A percentile compares a stretch with the other conserved stretches of the same genome.
Conservation (phyloP, 202 grass and related monocot genomes). For the Alloteropsis angusta region DNA sequence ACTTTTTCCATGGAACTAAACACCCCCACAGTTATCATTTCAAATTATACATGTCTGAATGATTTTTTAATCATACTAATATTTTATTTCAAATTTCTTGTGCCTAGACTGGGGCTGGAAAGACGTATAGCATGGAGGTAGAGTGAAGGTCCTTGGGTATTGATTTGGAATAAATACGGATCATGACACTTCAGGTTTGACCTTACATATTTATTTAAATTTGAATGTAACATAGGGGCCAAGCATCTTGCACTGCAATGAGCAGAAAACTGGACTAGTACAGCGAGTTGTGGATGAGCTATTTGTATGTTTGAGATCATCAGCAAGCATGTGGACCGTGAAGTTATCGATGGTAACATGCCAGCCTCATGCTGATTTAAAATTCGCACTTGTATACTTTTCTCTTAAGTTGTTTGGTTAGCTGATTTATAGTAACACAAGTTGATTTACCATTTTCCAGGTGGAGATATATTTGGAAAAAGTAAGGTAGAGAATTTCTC, state of each 20-base stretch:
- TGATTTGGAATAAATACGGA: slow-evolving; percentile 15
- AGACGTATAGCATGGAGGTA: slow-evolving; percentile 89
- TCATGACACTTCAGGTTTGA: background rate
- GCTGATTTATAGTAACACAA: background rate
- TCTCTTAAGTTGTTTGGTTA: background rate
- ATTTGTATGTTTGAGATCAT: slow-evolving; percentile 55
- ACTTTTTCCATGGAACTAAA: no score
- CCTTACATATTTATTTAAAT: background rate
- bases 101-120: slow-evolving; percentile 74
- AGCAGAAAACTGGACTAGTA: slow-evolving; percentile 55
- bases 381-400: background rate
- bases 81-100: slow-evolving; percentile 33
- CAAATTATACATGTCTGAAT: background rate
- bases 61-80: background rate
- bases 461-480: slow-evolving; percentile 95
- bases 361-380: background rate
- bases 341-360: slow-evolving; percentile 71
- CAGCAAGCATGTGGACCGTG: slow-evolving; percentile 39
- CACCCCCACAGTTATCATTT: background rate
- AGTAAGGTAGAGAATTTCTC: slow-evolving; percentile 40
- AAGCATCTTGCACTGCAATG: slow-evolving; percentile 69
- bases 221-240: slow-evolving; percentile 44
- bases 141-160: slow-evolving; percentile 4
- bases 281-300: slow-evolving; percentile 56
- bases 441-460: slow-evolving; percentile 32